phyloP scores from a whole-genome alignment of 2,329 filamentous ascomycete genomes.

The Aureobasidium sp. region DNA sequence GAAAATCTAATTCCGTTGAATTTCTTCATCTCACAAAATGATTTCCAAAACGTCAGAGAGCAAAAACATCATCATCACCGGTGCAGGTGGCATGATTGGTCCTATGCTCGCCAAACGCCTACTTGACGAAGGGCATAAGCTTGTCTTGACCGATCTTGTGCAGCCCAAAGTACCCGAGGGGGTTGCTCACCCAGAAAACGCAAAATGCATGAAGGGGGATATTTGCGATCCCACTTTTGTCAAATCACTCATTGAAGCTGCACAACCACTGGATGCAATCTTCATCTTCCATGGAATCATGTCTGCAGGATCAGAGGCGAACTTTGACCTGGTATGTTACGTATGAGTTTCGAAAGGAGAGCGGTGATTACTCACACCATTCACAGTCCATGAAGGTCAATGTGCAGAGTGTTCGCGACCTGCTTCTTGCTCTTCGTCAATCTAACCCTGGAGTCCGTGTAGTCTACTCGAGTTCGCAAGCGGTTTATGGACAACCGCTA shows the following conservation, averaged over 20 bases:
- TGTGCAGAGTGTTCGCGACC: not conserved
- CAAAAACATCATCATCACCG: not conserved
- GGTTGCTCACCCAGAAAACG: not conserved
- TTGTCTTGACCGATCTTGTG: not conserved
- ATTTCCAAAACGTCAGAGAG: not conserved
- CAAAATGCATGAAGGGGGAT: not conserved
- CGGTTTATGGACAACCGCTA: not conserved
- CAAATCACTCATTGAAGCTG: not conserved
- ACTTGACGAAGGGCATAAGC: not conserved
- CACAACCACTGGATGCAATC: not conserved
- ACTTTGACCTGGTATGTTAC: not conserved
- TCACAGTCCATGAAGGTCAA: not conserved
- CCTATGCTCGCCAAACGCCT: not conserved
- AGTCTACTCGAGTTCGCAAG: not conserved
- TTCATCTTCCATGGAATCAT: conserved; percentile 5
- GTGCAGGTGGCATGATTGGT: not conserved
- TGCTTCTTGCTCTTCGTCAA: not conserved
- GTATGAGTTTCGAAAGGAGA: rapidly evolving
- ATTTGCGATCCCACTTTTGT: not conserved
- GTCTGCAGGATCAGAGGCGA: not conserved
- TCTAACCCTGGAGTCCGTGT: not conserved
- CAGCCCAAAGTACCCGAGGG: not conserved
- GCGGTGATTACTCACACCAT: not conserved
- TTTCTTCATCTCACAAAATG: no score
- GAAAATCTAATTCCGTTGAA: no score